Percentiles rank a stretch among this genome's conserved stretches.
These are phyloP conservation scores for Boletellus emodensis DNA, from an alignment of 768 basidiomycete genomes.

Conservation along the genomic window DNA sequence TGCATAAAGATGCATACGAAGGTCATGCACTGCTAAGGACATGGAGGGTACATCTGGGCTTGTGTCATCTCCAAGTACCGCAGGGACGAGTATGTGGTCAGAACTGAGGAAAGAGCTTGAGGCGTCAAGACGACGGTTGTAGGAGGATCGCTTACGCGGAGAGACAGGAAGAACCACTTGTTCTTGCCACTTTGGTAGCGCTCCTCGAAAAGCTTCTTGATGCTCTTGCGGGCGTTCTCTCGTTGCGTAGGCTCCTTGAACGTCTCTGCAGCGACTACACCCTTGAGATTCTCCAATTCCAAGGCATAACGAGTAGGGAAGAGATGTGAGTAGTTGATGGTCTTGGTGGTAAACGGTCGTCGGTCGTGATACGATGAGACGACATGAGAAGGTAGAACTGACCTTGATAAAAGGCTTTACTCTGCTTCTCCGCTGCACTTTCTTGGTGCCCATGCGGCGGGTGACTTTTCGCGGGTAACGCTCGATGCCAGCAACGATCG, in stretches of 20 bases:
- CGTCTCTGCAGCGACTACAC: conserved; percentile 75
- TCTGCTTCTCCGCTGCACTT: conserved; percentile 86
- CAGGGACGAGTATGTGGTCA: conserved; percentile 23
- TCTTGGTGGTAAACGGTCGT: conserved; percentile 37
- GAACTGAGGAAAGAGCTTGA: conserved; percentile 29
- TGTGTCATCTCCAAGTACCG: conserved; percentile 21
- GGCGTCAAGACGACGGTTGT: neutral
- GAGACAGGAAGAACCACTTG: conserved; percentile 93
- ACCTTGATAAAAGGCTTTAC: conserved; percentile 99
- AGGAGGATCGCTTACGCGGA: conserved; percentile 53
- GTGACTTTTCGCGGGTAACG: conserved; percentile 98
- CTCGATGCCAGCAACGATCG: conserved; percentile 97
- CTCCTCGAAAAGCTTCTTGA: conserved; percentile 97
- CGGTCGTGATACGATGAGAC: neutral
- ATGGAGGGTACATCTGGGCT: conserved; percentile 40
- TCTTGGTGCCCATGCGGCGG: conserved; percentile 96
- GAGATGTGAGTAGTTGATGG: conserved; percentile 97
- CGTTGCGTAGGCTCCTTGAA: conserved; percentile 98
- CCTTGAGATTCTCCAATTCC: conserved; percentile 94
- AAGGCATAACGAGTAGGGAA: conserved; percentile 99
- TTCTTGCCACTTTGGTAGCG: conserved; percentile 92
- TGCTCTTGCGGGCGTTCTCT: conserved; percentile 90
- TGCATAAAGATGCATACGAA: conserved; percentile 16
- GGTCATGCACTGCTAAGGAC: conserved; percentile 26
- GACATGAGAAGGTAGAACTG: conserved; percentile 20